Base-by-base conservation (phyloP, 164 flowering plant genomes). In the Annona squamosa region DNA sequence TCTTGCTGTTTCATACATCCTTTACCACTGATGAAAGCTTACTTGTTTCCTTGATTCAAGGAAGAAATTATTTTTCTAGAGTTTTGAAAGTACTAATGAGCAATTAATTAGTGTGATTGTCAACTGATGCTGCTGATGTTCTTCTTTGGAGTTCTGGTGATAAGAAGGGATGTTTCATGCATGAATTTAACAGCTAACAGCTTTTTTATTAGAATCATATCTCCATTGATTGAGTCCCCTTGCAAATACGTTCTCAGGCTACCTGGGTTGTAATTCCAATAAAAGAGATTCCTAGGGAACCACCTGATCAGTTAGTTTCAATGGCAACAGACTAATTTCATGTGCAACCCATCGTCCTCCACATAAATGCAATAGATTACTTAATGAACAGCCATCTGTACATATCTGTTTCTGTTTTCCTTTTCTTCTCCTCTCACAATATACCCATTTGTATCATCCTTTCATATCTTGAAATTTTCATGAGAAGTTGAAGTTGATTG, bases 401-500 rank as follows among this genome's bases (percentile, higher is more conserved):
- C 62, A 10, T 57, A 10, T 57, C 17, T 57, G 12, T 57, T 56
- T 57, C 62, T 57, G 17, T 57, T 57, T 57, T 57, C 37, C 37
- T 26, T 26, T 26, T 26, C 37, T 26, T 26, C 37, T 26, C 37
- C 37, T 26, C 37, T 26, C 37, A 26, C 37, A 26, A 26, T 26
- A 26, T 26, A 26, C 37, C 37, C 37, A 26, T 26, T 26, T 26
- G 37, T 26, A 26, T 26, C 37, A 26, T 26, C 37, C 37, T 26
- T 26, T 26, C 37, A 26, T 26, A 26, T 26, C 37, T 26, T 26
- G 63, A 63, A 4, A 63, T 63, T 63, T 63, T 26, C 37, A 26
- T 26, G 37, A 26, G 37, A 26, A 26, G 37, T 68, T 47, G 46
- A 46, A 5, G 19, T n/a, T 68, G 19, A 65, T 66, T 87, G 81